These are phyloP conservation scores for Phaffia tasmanica DNA, from an alignment of 768 basidiomycete species.

Conservation along the genomic window DNA sequence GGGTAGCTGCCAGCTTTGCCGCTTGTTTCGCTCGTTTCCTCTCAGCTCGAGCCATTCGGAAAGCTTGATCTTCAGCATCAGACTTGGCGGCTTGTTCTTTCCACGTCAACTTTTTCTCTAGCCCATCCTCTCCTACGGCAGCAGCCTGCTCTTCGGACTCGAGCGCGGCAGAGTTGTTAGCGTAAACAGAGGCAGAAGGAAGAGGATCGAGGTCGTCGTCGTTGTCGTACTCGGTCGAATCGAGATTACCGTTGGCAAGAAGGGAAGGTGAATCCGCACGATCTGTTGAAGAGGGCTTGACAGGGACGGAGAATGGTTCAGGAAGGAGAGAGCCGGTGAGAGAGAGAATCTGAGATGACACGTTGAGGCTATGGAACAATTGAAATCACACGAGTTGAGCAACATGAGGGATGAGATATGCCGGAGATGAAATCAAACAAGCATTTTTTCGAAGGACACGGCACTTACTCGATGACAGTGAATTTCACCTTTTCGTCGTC, in stretches of 20 bases:
- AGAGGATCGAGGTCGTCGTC: neutral
- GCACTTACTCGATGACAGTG: conserved; percentile 34
- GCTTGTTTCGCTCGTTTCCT: neutral
- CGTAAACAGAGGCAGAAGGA: neutral
- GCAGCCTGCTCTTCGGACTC: neutral
- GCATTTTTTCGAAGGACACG: neutral
- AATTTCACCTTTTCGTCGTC: conserved; percentile 43
- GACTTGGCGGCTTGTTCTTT: neutral
- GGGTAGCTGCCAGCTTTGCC: neutral
- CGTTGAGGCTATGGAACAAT: conserved; percentile 7
- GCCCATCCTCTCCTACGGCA: neutral
- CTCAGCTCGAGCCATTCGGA: neutral
- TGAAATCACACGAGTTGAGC: neutral
- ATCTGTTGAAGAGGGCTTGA: conserved; percentile 6
- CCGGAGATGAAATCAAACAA: neutral
- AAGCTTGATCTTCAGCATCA: too few relatives aligned
- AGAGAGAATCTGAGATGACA: conserved; percentile 25
- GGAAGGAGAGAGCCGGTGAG: conserved; percentile 22
- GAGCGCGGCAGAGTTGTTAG: neutral
- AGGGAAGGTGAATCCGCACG: neutral
- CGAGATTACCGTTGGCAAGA: conserved; percentile 1
- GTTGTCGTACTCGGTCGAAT: neutral
- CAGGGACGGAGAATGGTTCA: conserved; percentile 21
- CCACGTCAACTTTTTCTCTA: neutral
- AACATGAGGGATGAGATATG: neutral